phyloP scores from a whole-genome alignment of 805 yeast genomes.

The Wickerhamomyces ciferrii region DNA sequence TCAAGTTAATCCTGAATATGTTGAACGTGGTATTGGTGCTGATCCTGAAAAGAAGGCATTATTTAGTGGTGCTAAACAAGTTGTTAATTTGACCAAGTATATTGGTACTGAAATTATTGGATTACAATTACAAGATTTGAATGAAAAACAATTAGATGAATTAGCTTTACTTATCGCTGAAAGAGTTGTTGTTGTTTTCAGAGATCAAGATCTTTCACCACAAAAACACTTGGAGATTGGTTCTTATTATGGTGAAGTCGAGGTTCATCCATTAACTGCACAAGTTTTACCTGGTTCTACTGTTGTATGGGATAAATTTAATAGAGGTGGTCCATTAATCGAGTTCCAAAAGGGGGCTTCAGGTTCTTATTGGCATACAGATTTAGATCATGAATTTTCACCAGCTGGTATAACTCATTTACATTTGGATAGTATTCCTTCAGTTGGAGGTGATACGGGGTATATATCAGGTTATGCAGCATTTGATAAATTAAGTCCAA shows the following conservation, averaged over 20 bases:
- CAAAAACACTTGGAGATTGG: conserved; percentile 38
- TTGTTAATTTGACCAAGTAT: conserved; percentile 34
- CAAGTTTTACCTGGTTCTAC: conserved; percentile 31
- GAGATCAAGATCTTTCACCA: conserved; percentile 39
- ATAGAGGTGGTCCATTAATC: conserved; percentile 18
- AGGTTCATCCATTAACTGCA: conserved; percentile 31
- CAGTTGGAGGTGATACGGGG: conserved; percentile 47
- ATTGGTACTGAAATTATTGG: conserved; percentile 44
- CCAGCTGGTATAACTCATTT: conserved; percentile 50
- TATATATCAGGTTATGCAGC: conserved; percentile 55
- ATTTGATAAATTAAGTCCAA: conserved; percentile 48
- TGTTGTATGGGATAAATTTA: conserved; percentile 26
- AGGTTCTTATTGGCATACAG: conserved; percentile 39
- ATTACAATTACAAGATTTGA: conserved; percentile 33
- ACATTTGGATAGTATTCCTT: conserved; percentile 42
- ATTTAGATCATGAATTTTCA: conserved; percentile 46
- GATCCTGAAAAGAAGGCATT: conserved; percentile 24
- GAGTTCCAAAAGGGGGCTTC: conserved; percentile 16
- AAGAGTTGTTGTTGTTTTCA: conserved; percentile 42
- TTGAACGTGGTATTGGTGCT: conserved; percentile 28
- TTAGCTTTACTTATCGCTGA: conserved; percentile 39
- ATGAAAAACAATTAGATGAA: conserved; percentile 37
- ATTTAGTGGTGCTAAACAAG: conserved; percentile 29
- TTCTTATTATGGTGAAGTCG: conserved; percentile 38
- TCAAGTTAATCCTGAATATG: conserved; percentile 10